phyloP scores from a whole-genome alignment of 106 monocot genomes.

The Platanthera guangdongensis region DNA sequence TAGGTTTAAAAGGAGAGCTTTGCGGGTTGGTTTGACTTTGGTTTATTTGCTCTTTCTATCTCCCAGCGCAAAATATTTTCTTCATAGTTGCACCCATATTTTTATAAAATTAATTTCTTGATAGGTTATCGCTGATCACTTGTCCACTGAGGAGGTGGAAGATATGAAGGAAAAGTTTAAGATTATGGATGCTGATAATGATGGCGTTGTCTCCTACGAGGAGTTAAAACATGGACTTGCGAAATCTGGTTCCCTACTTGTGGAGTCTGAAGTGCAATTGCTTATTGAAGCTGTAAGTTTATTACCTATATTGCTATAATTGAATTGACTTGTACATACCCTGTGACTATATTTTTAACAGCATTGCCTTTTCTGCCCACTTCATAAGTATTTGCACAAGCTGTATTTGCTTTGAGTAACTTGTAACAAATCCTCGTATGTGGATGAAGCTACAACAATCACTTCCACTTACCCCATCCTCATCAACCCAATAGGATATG shows the following conservation, averaged over 20 bases:
- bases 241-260: slow-evolving; percentile 50
- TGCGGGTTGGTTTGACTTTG: slow-evolving; percentile 49
- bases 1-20: slow-evolving; percentile 92
- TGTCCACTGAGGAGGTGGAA: slow-evolving; percentile 57
- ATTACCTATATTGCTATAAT: neutral
- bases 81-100: neutral
- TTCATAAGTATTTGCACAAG: neutral
- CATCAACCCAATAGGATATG: no score
- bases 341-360: neutral
- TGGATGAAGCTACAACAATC: neutral
- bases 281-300: slow-evolving; percentile 67
- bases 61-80: neutral
- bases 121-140: slow-evolving; percentile 65
- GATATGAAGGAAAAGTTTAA: slow-evolving; percentile 63
- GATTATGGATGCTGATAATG: slow-evolving; percentile 54
- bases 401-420: neutral
- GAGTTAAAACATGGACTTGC: slow-evolving; percentile 49
- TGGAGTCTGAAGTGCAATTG: slow-evolving; percentile 58
- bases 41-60: neutral
- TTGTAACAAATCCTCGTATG: neutral
- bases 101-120: neutral
- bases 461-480: no score
- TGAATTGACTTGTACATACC: neutral
- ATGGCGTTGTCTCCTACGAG: slow-evolving; percentile 50
- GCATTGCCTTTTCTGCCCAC: neutral